phyloP scores from a whole-genome alignment of 345 rosid species.

The Hibiscus mutabilis region DNA sequence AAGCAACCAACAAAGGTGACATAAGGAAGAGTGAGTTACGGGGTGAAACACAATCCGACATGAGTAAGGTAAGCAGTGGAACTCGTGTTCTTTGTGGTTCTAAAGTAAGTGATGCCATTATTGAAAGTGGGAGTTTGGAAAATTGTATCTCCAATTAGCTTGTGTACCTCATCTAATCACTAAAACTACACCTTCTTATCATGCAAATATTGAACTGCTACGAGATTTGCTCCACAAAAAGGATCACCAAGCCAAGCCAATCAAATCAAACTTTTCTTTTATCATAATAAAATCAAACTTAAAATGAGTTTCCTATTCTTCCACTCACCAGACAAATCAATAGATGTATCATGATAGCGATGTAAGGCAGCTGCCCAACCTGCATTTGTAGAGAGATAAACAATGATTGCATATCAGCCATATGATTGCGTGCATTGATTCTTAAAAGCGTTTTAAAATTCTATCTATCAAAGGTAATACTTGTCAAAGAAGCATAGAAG shows the following conservation, averaged over 20 bases:
- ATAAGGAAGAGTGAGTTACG: too few species aligned
- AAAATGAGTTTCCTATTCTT: not conserved
- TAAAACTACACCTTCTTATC: not conserved
- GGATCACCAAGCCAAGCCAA: not conserved
- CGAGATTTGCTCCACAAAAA: not conserved
- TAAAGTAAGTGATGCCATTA: not conserved
- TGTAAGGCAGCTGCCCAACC: constrained; percentile 65
- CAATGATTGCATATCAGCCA: not conserved
- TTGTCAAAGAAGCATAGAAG: too few species aligned
- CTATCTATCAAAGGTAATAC: not conserved
- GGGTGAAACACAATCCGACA: too few species aligned
- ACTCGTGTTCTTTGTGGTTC: too few species aligned
- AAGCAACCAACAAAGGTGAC: too few species aligned
- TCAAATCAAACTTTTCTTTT: not conserved
- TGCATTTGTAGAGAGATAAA: constrained; percentile 33
- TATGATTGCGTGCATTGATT: too few species aligned
- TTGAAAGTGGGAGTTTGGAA: not conserved
- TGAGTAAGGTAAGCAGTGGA: too few species aligned
- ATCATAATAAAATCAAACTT: not conserved
- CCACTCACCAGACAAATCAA: constrained; percentile 71
- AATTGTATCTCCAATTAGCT: not conserved
- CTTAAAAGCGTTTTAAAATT: too few species aligned
- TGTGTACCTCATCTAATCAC: not conserved
- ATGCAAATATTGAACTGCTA: not conserved
- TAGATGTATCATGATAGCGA: constrained; percentile 38